Base-by-base conservation (phyloP, 2,329 filamentous ascomycete genomes). In the Aspergillus sclerotialis region DNA sequence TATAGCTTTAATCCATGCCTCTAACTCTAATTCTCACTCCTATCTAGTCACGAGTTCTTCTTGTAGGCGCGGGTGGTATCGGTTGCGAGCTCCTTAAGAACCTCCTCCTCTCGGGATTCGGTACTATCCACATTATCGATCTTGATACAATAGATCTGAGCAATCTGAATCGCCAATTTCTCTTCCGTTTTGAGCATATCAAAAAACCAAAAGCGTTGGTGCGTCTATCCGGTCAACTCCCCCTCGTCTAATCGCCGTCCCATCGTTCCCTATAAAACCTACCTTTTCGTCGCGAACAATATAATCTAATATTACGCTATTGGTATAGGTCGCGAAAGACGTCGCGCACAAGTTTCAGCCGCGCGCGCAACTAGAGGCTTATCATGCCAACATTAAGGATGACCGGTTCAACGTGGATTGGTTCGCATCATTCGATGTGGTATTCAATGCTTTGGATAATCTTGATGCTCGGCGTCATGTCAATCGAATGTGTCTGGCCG, bases 11-110 rank as follows among this genome's bases (percentile, higher is more conserved):
- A 23, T 12, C 19, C 13, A 9, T 32, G 25, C 31, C 21, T 32
- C 4, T 38, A 11, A 11, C 14, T 28, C n/a, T n/a, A 29, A 11
- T 28, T 34, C 30, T 7, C 37, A n/a, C n/a, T n/a, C n/a, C n/a
- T n/a, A n/a, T 44, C 40, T 64, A 94, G 88, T 77, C 87, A 42
- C 84, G 82, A 44, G 82, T 95, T 34, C 73, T 98, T 38, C 87
- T 98, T 72, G 90, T 98, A 37, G 92, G 92, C 52, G 92, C 92
- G 36, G 92, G 92, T 42, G 92, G 92, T 43, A 98, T 98, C 56
- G 92, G 92, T 50, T 98, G 92, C 67, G 92, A 98, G 67, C 75
- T 98, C 6, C 78, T 98, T 45, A 98, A 98, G 72, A 94, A 96
- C 62, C 79, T 98, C 37, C 87, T 90, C 28, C 80, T 94, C 31